Evolutionary conservation across 345 rosid genomes (phyloP).

Genomic region (Syzygium jambos): DNA sequence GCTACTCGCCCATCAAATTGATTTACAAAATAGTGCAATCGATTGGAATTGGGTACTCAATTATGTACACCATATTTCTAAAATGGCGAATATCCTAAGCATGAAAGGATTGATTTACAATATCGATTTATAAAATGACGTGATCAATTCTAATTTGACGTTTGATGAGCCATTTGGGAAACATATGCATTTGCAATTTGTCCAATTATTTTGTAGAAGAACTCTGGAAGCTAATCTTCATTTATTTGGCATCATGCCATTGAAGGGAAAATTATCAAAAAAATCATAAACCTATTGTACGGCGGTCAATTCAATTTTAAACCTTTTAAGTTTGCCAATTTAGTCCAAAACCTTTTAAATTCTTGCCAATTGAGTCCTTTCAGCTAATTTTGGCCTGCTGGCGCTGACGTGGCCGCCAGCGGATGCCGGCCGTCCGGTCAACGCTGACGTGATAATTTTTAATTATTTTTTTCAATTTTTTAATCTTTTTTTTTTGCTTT

Average conservation of each 20-base stretch:
- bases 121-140: neutral
- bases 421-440: too few relatives aligned
- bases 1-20: neutral
- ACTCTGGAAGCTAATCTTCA: neutral
- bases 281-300: too few relatives aligned
- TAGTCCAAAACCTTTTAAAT: too few relatives aligned
- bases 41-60: neutral
- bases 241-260: neutral
- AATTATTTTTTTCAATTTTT: too few relatives aligned
- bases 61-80: neutral
- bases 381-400: too few relatives aligned
- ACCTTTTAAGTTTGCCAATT: too few relatives aligned
- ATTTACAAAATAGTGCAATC: neutral
- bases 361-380: too few relatives aligned
- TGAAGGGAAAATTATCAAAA: too few relatives aligned
- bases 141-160: neutral
- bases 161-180: neutral
- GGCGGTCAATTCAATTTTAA: too few relatives aligned
- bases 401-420: too few relatives aligned
- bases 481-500: too few relatives aligned
- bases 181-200: neutral
- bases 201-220: neutral
- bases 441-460: too few relatives aligned
- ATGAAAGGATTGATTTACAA: neutral
- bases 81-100: neutral